Evolutionary conservation across 2,329 filamentous ascomycete species (phyloP), one percentile per base, ranked within the genome.

Genomic region (Fusarium pseudograminearum): DNA sequence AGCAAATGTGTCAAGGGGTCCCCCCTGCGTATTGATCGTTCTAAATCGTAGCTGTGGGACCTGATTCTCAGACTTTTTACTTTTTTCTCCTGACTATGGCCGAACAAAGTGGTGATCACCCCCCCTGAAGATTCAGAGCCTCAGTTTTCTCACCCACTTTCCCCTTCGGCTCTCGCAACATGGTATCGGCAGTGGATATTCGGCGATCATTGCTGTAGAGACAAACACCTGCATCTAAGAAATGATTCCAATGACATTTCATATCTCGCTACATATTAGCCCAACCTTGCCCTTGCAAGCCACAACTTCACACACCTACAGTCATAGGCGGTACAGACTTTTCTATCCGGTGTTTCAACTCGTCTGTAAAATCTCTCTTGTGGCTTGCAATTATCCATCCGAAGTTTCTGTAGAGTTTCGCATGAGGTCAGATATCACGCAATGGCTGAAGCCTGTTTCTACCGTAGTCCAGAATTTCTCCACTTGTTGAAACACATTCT

Each of bases 401-500:
- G n/a, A 7, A n/a, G 36, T 38, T 38, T 38, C 36, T 26, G 14
- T 28, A 38, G 20, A 22, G 18, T 46, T 46, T 50, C 20, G 46
- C 5, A 34, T 34, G 16, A 31, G 16, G 31, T 26, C 20, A 24
- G 9, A 51, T 40, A 51, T 40, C 48, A 22, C 48, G 48, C 48
- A 38, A 30, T 38, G 38, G 41, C 36, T 51, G 31, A 53, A 15
- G 56, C 38, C 44, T 42, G 33, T 46, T 48, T 46, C 40, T 56
- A 20, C 26, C 18, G 22, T 15, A 15, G 28, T 46, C 7, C 7
- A 22, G 20, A 9, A 57, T 45, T 22, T 28, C n/a, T 14, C 28
- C 12, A 28, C 58, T 20, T 48, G 22, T 20, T 44, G 47, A 65
- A 65, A 65, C 62, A 65, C 36, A 54, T 36, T 24, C 51, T 34